Percentiles rank a stretch among this genome's conserved stretches.
Conservation (phyloP, 768 basidiomycete species). For the Tricholoma terreum region DNA sequence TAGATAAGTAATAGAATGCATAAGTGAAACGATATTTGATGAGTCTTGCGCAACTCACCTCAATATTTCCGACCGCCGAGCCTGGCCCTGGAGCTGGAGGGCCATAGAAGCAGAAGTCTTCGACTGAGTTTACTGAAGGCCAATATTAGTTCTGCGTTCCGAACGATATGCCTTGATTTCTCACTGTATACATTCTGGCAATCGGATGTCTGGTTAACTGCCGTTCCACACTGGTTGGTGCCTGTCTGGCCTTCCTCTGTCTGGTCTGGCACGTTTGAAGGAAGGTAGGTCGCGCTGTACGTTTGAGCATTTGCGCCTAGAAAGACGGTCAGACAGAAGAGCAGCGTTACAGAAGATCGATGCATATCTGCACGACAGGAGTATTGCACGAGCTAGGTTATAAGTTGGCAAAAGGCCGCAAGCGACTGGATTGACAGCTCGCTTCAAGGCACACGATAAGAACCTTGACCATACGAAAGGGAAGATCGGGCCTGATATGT, state of each 20-base stretch:
- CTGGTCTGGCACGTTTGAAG: slow-evolving; percentile 3
- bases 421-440: neutral
- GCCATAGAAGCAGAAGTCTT: slow-evolving; percentile 46
- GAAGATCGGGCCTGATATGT: neutral
- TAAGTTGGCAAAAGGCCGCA: neutral
- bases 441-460: neutral
- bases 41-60: slow-evolving; percentile 34
- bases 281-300: slow-evolving; percentile 7
- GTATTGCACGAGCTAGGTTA: neutral
- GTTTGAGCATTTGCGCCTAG: neutral
- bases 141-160: neutral
- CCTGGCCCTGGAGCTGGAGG: slow-evolving; percentile 47
- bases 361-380: neutral
- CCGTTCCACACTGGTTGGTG: slow-evolving; percentile 4
- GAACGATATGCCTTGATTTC: neutral
- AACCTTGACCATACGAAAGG: neutral
- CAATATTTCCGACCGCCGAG: slow-evolving; percentile 57
- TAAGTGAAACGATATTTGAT: slow-evolving; percentile 6
- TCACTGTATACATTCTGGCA: slow-evolving; percentile 5
- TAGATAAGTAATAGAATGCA: slow-evolving; percentile 10
- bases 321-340: neutral
- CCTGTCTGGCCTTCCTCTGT: slow-evolving; percentile 1
- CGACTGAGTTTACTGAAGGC: slow-evolving; percentile 53
- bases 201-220: slow-evolving; percentile 1
- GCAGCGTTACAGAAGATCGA: neutral